These are phyloP conservation scores for Camelina hispida DNA, from an alignment of 345 rosid species.

Conservation along the genomic window DNA sequence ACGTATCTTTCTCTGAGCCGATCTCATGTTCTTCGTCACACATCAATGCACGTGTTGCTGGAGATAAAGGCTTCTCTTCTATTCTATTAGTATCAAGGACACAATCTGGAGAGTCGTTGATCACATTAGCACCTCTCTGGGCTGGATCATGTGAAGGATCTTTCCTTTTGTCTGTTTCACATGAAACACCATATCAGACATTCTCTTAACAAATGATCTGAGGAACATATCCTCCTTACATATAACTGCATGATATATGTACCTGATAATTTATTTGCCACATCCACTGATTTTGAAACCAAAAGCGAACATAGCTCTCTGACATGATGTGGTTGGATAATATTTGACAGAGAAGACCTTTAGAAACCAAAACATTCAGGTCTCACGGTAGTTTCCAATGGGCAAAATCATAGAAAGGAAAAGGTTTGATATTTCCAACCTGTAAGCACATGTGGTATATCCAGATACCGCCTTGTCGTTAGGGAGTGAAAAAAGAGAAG, in stretches of 20 bases:
- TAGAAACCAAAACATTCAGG: slow-evolving; percentile 34
- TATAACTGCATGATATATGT: slow-evolving; percentile 22
- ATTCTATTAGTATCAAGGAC: slow-evolving; percentile 39
- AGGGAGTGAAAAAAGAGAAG: slow-evolving; percentile 47
- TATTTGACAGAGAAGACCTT: slow-evolving; percentile 67
- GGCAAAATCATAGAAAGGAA: slow-evolving; percentile 10
- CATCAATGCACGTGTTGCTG: slow-evolving; percentile 65
- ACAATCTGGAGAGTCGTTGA: slow-evolving; percentile 38
- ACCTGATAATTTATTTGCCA: slow-evolving; percentile 58
- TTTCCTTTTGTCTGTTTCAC: slow-evolving; percentile 22
- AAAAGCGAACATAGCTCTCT: slow-evolving; percentile 66
- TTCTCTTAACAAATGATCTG: slow-evolving; percentile 12
- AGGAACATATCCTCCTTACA: slow-evolving; percentile 13
- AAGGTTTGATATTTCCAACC: slow-evolving; percentile 47
- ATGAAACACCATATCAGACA: slow-evolving; percentile 23
- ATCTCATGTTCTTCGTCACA: slow-evolving; percentile 64
- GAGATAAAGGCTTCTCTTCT: slow-evolving; percentile 48
- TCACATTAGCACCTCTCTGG: slow-evolving; percentile 39
- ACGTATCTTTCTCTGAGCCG: slow-evolving; percentile 39
- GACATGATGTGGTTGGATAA: slow-evolving; percentile 57
- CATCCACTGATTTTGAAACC: slow-evolving; percentile 56
- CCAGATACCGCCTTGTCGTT: slow-evolving; percentile 46
- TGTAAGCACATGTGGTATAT: slow-evolving; percentile 53
- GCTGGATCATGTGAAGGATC: slow-evolving; percentile 41
- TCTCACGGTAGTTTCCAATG: neutral